A percentile compares a stretch with the other conserved stretches of the same genome.
Evolutionary conservation across 164 flowering plant species (phyloP).

Genomic region (Hamamelis virginiana): DNA sequence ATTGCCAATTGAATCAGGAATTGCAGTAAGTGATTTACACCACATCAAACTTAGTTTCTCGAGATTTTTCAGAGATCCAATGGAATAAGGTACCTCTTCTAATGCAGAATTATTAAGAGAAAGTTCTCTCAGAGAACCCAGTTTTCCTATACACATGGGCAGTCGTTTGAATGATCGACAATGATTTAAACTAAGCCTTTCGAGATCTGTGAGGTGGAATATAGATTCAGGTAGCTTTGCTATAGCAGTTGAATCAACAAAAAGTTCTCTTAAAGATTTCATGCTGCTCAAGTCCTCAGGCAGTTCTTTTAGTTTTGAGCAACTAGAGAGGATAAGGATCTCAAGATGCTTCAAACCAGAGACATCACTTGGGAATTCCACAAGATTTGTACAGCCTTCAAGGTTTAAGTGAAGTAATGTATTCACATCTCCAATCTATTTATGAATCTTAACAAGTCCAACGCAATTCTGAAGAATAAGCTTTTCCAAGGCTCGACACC

Average conservation of each 20-base stretch:
- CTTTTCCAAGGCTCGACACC: constrained; percentile 27
- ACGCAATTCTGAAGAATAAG: constrained; percentile 34
- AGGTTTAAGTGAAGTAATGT: constrained; percentile 35
- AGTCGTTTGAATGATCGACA: constrained; percentile 33
- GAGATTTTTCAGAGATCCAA: too few relatives aligned
- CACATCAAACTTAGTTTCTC: too few relatives aligned
- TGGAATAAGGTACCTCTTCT: too few relatives aligned
- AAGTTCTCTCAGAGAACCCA: too few relatives aligned
- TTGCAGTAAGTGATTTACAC: constrained; percentile 34
- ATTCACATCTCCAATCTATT: constrained; percentile 32
- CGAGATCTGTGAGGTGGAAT: constrained; percentile 39
- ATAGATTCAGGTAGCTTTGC: constrained; percentile 36
- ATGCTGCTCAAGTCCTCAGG: constrained; percentile 35
- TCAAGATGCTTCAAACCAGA: constrained; percentile 41
- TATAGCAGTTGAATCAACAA: constrained; percentile 36
- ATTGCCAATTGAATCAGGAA: constrained; percentile 45
- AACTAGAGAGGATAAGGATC: too few relatives aligned
- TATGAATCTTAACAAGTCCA: constrained; percentile 25
- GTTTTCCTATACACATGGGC: too few relatives aligned
- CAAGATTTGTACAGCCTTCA: constrained; percentile 32
- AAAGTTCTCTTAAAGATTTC: constrained; percentile 37
- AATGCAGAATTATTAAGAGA: too few relatives aligned
- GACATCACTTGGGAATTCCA: constrained; percentile 40
- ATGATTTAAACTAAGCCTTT: constrained; percentile 26
- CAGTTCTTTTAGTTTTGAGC: constrained; percentile 33